Conservation (phyloP, 441 rosid species). For the Pelargonium myrrhifolium region DNA sequence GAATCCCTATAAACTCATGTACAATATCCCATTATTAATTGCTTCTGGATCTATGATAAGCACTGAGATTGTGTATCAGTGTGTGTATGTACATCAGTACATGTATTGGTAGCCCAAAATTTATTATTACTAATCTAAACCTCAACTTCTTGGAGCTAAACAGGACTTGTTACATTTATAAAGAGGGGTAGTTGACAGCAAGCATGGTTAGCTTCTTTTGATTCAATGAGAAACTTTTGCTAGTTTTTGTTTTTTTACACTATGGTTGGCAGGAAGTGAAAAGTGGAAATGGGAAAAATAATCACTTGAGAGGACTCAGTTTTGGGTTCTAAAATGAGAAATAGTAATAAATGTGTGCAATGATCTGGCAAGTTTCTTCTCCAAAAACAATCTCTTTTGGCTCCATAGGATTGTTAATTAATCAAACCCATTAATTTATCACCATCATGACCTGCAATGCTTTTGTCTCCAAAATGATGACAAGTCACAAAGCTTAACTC, state of each 20-base stretch:
- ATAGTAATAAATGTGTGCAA: not conserved
- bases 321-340: not conserved
- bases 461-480: not conserved
- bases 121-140: no score
- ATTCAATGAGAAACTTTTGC: not conserved
- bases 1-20: no score
- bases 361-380: no score
- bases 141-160: not conserved
- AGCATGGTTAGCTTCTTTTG: not conserved
- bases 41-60: no score
- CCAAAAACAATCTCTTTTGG: not conserved
- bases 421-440: not conserved
- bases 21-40: no score
- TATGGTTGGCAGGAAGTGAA: not conserved
- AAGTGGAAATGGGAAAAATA: not conserved
- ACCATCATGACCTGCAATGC: conserved; percentile 1
- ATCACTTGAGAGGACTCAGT: not conserved
- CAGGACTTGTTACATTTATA: not conserved
- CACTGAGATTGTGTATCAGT: no score
- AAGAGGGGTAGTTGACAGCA: not conserved
- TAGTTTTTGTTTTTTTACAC: not conserved
- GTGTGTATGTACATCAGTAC: no score
- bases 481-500: not conserved
- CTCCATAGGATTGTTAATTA: not conserved
- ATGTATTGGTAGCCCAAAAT: no score